Evolutionary conservation across 805 yeast species (phyloP).

Genomic region (Yarrowia sp.): DNA sequence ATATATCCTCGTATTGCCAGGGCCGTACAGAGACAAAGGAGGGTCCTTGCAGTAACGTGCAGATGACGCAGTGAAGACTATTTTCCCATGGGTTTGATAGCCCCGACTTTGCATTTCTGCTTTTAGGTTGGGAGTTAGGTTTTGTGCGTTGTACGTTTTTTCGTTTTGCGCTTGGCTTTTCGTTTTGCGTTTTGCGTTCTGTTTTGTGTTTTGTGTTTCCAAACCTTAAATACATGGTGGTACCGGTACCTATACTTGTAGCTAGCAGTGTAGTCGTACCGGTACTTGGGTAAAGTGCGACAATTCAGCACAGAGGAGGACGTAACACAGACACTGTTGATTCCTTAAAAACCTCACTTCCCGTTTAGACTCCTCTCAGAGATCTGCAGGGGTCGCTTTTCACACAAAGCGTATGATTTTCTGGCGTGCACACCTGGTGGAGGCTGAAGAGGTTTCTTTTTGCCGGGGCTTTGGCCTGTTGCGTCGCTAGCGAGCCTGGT

Average conservation of each 20-base stretch:
- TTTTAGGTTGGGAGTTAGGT: background rate
- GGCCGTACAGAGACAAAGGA: slow-evolving; percentile 25
- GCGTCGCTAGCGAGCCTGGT: no score
- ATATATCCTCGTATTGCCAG: slow-evolving; percentile 17
- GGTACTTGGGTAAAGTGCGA: no score
- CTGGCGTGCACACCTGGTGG: no score
- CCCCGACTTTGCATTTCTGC: slow-evolving; percentile 15
- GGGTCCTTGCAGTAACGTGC: slow-evolving; percentile 25
- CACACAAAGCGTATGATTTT: background rate
- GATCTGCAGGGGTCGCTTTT: slow-evolving; percentile 24
- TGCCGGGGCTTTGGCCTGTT: no score
- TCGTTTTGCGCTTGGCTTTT: background rate
- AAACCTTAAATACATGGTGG: no score
- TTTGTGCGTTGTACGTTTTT: background rate
- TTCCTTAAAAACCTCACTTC: background rate
- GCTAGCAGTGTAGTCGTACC: no score
- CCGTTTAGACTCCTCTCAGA: background rate
- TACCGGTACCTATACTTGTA: no score
- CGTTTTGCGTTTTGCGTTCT: background rate
- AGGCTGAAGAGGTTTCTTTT: background rate
- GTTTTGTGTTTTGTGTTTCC: background rate
- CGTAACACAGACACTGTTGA: no score
- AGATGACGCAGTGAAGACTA: slow-evolving; percentile 20
- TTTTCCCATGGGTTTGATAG: slow-evolving; percentile 11
- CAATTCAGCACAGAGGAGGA: no score